These are phyloP conservation scores for Pugionium cornutum DNA, from an alignment of 345 rosid species.

Conservation along the genomic window DNA sequence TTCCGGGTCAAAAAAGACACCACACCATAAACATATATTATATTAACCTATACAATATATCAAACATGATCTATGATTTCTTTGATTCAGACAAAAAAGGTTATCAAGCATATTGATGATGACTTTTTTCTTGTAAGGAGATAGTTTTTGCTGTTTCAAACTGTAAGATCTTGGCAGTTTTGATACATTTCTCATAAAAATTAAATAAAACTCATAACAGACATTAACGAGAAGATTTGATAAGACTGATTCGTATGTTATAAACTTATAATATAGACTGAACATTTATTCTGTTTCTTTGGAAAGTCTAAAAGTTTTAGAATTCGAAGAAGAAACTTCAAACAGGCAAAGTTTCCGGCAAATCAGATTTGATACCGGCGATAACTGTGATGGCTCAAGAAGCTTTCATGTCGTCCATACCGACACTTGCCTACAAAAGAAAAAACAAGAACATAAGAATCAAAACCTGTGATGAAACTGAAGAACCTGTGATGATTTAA, in stretches of 20 bases:
- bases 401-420: slow-evolving; percentile 88
- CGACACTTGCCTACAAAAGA: slow-evolving; percentile 65
- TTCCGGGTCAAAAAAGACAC: slow-evolving; percentile 32
- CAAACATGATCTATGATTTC: not conserved
- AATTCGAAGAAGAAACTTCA: slow-evolving; percentile 13
- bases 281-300: slow-evolving; percentile 30
- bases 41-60: not conserved
- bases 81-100: too few species aligned
- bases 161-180: too few species aligned
- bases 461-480: slow-evolving; percentile 6
- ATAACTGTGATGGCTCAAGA: slow-evolving; percentile 42
- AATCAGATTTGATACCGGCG: slow-evolving; percentile 22
- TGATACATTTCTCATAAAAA: not conserved
- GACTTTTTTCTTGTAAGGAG: too few species aligned
- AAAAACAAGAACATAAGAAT: slow-evolving; percentile 4
- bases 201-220: not conserved
- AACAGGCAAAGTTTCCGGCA: slow-evolving; percentile 8
- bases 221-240: slow-evolving; percentile 7
- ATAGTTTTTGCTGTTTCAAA: too few species aligned
- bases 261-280: not conserved
- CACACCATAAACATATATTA: not conserved
- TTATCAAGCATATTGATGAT: too few species aligned
- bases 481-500: not conserved
- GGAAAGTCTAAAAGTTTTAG: slow-evolving; percentile 9
- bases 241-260: slow-evolving; percentile 9